phyloP scores from a whole-genome alignment of 225 moss, liverwort and hornwort species.

The Antitrichia curtipendula region DNA sequence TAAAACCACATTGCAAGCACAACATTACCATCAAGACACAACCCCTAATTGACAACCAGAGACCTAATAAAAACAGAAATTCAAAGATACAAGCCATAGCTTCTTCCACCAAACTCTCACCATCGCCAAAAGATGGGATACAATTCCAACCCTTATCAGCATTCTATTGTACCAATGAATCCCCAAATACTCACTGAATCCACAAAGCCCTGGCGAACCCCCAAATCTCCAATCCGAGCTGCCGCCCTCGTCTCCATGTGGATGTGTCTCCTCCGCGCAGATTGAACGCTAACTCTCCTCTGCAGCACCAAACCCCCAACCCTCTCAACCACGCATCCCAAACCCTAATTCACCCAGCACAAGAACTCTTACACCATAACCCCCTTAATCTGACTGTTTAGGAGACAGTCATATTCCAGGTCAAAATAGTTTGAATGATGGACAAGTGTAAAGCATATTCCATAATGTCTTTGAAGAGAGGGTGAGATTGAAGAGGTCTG shows the following conservation, averaged over 20 bases:
- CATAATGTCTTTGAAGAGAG: neutral
- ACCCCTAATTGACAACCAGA: neutral
- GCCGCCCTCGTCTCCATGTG: constrained; percentile 30
- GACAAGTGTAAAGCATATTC: neutral
- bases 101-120: neutral
- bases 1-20: neutral
- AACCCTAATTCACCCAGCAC: neutral
- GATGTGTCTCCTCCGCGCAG: neutral
- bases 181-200: constrained; percentile 32
- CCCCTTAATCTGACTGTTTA: too few relatives aligned
- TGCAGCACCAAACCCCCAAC: neutral
- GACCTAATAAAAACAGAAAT: neutral
- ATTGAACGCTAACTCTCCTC: neutral
- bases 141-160: neutral
- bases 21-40: neutral
- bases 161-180: neutral
- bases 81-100: neutral
- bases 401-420: neutral
- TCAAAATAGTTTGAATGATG: neutral
- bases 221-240: constrained; percentile 40
- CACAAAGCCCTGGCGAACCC: constrained; percentile 52
- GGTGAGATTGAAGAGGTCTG: neutral
- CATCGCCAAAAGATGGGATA: neutral
- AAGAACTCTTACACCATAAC: neutral
- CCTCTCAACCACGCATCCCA: neutral